Evolutionary conservation across 129 eudicot species (phyloP).

Genomic region (Centella asiatica): DNA sequence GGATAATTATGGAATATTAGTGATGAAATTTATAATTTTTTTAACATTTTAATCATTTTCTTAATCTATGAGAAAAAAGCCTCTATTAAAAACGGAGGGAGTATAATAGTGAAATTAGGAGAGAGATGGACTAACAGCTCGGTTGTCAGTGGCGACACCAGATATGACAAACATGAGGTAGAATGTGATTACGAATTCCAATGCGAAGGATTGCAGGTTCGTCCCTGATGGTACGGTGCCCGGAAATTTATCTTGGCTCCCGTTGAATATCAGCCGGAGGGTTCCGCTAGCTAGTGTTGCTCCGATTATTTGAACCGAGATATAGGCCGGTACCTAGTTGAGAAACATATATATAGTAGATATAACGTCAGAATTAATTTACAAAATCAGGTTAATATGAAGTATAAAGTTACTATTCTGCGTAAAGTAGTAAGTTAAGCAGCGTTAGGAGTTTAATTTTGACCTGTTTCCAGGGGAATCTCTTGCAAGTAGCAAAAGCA

Average conservation of each 20-base stretch:
- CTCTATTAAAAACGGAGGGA: too few species aligned
- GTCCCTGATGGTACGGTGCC: slow-evolving; percentile 63
- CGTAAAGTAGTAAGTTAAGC: too few species aligned
- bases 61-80: too few species aligned
- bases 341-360: not conserved
- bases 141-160: slow-evolving; percentile 70
- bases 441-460: not conserved
- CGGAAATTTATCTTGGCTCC: slow-evolving; percentile 39
- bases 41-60: too few species aligned
- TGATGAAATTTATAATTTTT: too few species aligned
- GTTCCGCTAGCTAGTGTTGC: not conserved
- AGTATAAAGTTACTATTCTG: too few species aligned
- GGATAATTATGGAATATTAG: too few species aligned
- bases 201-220: slow-evolving; percentile 48
- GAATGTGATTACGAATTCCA: slow-evolving; percentile 77
- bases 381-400: slow-evolving; percentile 8
- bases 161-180: slow-evolving; percentile 84
- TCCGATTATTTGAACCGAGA: not conserved
- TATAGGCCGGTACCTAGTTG: slow-evolving; percentile 53
- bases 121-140: slow-evolving; percentile 50
- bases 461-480: slow-evolving; percentile 89
- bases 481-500: slow-evolving; percentile 72
- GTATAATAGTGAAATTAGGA: not conserved
- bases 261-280: slow-evolving; percentile 40
- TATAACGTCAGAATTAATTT: not conserved